phyloP scores from a whole-genome alignment of 1,284 basidiomycete species.

The Thecaphora frezii region DNA sequence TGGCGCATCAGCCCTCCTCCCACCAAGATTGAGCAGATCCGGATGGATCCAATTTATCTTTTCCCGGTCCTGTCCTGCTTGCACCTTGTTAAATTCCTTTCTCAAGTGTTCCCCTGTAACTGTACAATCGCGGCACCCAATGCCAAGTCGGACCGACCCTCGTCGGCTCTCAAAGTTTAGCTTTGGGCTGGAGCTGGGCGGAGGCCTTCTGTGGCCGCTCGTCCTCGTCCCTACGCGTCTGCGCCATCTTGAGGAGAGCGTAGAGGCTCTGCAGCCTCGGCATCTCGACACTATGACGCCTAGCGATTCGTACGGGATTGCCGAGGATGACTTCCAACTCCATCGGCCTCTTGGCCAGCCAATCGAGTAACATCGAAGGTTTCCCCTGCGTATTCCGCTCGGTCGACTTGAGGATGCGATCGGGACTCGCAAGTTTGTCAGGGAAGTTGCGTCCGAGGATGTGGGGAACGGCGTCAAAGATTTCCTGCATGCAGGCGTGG shows the following conservation, averaged over 20 bases:
- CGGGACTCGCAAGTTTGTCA: slow-evolving; percentile 57
- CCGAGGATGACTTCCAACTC: slow-evolving; percentile 61
- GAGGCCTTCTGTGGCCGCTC: slow-evolving; percentile 2
- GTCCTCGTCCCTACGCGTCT: slow-evolving; percentile 39
- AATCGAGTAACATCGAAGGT: slow-evolving; percentile 62
- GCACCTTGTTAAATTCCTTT: too few species aligned
- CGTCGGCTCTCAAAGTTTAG: slow-evolving; percentile 20
- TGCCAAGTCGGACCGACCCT: too few species aligned
- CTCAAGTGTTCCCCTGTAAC: too few species aligned
- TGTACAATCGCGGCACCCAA: too few species aligned
- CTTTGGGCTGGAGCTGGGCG: slow-evolving; percentile 3
- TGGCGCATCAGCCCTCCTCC: too few species aligned
- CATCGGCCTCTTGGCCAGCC: slow-evolving; percentile 59
- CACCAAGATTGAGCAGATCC: too few species aligned
- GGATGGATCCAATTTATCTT: too few species aligned
- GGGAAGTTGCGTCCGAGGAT: slow-evolving; percentile 59
- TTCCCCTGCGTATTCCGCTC: slow-evolving; percentile 59
- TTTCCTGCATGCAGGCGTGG: slow-evolving; percentile 60
- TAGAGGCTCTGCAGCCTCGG: slow-evolving; percentile 61
- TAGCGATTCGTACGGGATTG: slow-evolving; percentile 57
- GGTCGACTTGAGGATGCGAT: slow-evolving; percentile 58
- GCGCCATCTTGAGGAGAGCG: slow-evolving; percentile 61
- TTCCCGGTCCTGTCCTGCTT: too few species aligned
- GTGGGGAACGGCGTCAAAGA: slow-evolving; percentile 58
- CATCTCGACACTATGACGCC: slow-evolving; percentile 58